Evolutionary conservation across 345 rosid genomes (phyloP), one percentile per base, ranked within the genome.

Genomic region (Citrus reticulata): DNA sequence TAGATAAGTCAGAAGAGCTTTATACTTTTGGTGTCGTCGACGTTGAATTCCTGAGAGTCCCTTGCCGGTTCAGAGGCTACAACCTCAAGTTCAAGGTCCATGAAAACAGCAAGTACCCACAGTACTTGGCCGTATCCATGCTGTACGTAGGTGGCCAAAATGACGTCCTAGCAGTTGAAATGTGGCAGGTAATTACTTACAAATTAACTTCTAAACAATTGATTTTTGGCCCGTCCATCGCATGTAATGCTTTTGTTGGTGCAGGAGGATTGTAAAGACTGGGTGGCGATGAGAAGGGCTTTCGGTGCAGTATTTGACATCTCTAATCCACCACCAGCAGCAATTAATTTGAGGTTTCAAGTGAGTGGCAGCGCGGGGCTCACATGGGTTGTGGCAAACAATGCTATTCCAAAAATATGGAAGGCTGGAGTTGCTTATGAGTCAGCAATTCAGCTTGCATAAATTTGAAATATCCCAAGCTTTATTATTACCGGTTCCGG

Each of bases 281-380:
- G 98, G 98, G 34, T 7, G 71, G 78, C 86, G 17, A 91, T 93
- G 98, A 88, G 97, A 81, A 90, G 89, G 84, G 94, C 84, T 5
- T 90, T 74, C 46, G 98, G 95, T 32, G 94, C 91, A 3, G 97
- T 93, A 55, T 94, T 81, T 34, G 98, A 93, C 87, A 46, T 65
- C 27, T 65, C 83, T 1, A 92, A 77, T 46, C 98, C 95, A 17
- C 98, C 98, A 37, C 65, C 40, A 20, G 98, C 91, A 0, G 13
- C 30, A 2, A 79, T 93, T 24, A 75, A 64, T 5, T 78, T 92
- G 77, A 89, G 94, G 87, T 82, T 95, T 73, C 88, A 78, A 75
- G 90, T 92, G 17, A 61, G 82, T 8, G 88, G 90, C 40, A 77
- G 85, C 76, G 84, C 46, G 8, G 89, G 89, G 9, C 34, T 75